Evolutionary conservation across 768 basidiomycete genomes (phyloP).

Genomic region (Mycena latifolia): DNA sequence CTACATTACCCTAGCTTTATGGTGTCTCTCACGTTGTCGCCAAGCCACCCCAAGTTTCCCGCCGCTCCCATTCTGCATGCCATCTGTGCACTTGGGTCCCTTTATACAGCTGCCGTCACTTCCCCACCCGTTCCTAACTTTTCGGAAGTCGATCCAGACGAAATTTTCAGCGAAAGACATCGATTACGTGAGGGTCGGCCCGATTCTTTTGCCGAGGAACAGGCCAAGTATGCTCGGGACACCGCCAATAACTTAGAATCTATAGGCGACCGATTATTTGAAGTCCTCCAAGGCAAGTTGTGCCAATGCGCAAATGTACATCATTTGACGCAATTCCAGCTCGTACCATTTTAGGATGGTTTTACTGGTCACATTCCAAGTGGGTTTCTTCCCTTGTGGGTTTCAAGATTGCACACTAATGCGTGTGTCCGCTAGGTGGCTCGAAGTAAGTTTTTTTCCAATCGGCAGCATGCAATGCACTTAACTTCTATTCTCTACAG

Average conservation of each 20-base stretch:
- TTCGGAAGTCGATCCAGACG: conserved; percentile 60
- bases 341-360: conserved; percentile 74
- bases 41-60: conserved; percentile 81
- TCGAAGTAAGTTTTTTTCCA: conserved; percentile 62
- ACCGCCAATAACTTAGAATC: conserved; percentile 61
- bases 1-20: conserved; percentile 79
- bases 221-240: conserved; percentile 67
- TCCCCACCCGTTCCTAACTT: conserved; percentile 67
- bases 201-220: conserved; percentile 76
- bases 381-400: conserved; percentile 41
- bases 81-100: conserved; percentile 85
- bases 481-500: conserved; percentile 48
- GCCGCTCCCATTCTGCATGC: conserved; percentile 80
- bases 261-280: conserved; percentile 67
- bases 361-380: conserved; percentile 82
- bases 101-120: conserved; percentile 78
- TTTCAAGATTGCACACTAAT: conserved; percentile 10
- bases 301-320: neutral
- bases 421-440: conserved; percentile 63
- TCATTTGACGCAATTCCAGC: conserved; percentile 52
- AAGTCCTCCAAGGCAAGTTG: conserved; percentile 70
- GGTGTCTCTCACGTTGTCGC: conserved; percentile 71
- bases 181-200: conserved; percentile 59
- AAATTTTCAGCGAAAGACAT: conserved; percentile 62
- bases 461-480: neutral